Percentiles rank a stretch among this genome's conserved stretches.
Evolutionary conservation across 257 asterid genomes (phyloP).

Genomic region (Rhazya stricta): DNA sequence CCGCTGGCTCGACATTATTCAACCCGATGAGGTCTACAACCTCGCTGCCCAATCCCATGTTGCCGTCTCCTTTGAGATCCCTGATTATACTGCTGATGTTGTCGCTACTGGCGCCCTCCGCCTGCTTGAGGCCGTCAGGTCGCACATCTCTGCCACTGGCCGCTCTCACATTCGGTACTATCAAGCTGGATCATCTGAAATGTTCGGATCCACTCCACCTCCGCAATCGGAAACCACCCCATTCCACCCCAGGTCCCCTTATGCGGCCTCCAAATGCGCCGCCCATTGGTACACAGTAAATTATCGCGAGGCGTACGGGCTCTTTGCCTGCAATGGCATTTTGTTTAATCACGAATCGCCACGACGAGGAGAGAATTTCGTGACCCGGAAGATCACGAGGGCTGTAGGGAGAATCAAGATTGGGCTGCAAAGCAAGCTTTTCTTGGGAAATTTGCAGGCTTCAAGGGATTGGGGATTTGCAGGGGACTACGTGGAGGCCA

Average conservation of each 20-base stretch:
- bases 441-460: slow-evolving; percentile 79
- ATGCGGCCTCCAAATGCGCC: slow-evolving; percentile 94
- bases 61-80: slow-evolving; percentile 97
- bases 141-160: slow-evolving; percentile 79
- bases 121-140: slow-evolving; percentile 85
- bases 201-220: slow-evolving; percentile 97
- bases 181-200: slow-evolving; percentile 97
- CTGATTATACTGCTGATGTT: slow-evolving; percentile 96
- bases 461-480: slow-evolving; percentile 97
- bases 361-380: slow-evolving; percentile 90
- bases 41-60: slow-evolving; percentile 99
- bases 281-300: slow-evolving; percentile 99
- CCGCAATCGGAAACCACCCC: slow-evolving; percentile 82
- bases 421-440: slow-evolving; percentile 89
- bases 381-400: slow-evolving; percentile 89
- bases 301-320: slow-evolving; percentile 86
- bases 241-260: slow-evolving; percentile 91
- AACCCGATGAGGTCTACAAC: slow-evolving; percentile 93
- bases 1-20: slow-evolving; percentile 92
- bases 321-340: slow-evolving; percentile 92
- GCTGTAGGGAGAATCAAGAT: slow-evolving; percentile 91
- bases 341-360: slow-evolving; percentile 92
- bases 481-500: slow-evolving; percentile 95
- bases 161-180: slow-evolving; percentile 70
- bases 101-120: slow-evolving; percentile 98